Evolutionary conservation across 1,139 yeast species (phyloP), one percentile per base, ranked within the genome.

Genomic region (Hansenula sp.): DNA sequence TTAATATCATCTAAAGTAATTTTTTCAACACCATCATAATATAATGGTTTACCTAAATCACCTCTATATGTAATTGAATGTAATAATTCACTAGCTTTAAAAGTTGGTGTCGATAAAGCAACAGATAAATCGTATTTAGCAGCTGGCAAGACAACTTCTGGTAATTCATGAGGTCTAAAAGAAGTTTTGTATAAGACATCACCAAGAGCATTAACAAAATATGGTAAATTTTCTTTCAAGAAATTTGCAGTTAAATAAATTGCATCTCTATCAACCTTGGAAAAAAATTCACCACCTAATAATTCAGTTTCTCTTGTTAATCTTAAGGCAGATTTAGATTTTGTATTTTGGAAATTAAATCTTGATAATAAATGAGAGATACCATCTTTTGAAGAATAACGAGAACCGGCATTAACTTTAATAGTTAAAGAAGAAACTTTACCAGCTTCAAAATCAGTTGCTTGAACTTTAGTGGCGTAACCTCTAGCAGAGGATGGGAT

Each of bases 301-400:
- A 92, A 78, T 71, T 94, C 99, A 42, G 92, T 71, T 70, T 94
- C 98, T 68, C 98, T 85, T 58, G 90, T 85, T 60, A 90, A 75
- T 71, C 98, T 86, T 62, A 92, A 75, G 26, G 95, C 96, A 28
- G 96, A 84, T 66, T 89, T 88, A 56, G 79, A 65, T 51, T 75
- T 74, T 48, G 96, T 89, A 74, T 85, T 84, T 65, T 86, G 79
- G 73, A 84, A 92, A 58, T 83, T 83, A 66, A 79, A 89, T 66
- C 89, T 79, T 57, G 94, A 79, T 59, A 90, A 75, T 53, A 89
- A 69, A 66, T 92, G 97, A 38, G 97, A 75, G 50, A 83, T 68
- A 66, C 98, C 98, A 47, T 89, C 81, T 62, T 81, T 78, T 38
- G 77, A 65, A 44, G 82, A 75, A 56, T 78, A 74, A 63, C 94